Evolutionary conservation across 495 filamentous ascomycete species (phyloP), one percentile per base, ranked within the genome.

Genomic region (Neurospora terricola): DNA sequence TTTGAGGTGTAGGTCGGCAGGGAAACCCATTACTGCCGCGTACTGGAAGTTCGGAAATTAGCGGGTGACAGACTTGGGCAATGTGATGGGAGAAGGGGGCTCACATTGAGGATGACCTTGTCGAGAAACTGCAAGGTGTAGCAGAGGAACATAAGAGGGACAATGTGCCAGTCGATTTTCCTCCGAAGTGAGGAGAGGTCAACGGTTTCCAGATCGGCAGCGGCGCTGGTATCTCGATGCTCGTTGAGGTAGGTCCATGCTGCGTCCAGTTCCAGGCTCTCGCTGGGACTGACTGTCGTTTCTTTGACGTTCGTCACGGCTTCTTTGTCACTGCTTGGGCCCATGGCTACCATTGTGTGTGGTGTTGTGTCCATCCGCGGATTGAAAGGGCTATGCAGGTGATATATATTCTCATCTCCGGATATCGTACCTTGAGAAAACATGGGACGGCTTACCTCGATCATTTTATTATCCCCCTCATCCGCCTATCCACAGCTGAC

Each of bases 51-150:
- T 4, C 30, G 5, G 45, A 0, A 11, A 8, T 48, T 23, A 48
- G 45, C n/a, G 4, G 45, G 16, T 12, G 45, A 21, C n/a, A 23
- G 10, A 8, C 4, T 11, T 11, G 18, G 21, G 45, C 18, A n/a
- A 10, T 10, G 45, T 48, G 3, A 48, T 48, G 45, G 45, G 45
- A n/a, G n/a, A 48, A 23, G n/a, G 21, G 4, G 21, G 4, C 81
- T 73, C 38, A 80, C 81, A 71, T 90, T 91, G 73, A 90, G 81
- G 11, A 87, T 83, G 48, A 90, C 86, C 79, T 92, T 92, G 79
- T 92, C 90, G 45, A 91, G 79, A 76, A 90, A 91, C 78, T 91
- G 90, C 79, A 91, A 82, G 39, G 86, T 88, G 77, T 91, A 91
- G 73, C 84, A 86, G 38, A 82, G 74, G 73, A 90, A 91, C 87